Evolutionary conservation across 345 rosid genomes (phyloP), one percentile per base, ranked within the genome.

Genomic region (Gossypium stocksii): DNA sequence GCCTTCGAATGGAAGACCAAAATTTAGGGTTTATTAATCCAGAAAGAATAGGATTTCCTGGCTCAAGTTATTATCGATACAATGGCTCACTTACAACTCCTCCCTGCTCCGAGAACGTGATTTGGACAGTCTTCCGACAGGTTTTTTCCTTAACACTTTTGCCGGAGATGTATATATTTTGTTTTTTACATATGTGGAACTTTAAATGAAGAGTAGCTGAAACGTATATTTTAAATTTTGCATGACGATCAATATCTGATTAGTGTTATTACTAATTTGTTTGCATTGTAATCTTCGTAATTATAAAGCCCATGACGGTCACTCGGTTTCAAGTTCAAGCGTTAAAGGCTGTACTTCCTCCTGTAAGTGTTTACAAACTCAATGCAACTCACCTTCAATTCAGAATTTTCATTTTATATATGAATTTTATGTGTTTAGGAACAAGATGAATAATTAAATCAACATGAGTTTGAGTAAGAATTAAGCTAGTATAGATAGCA

Each of bases 51-150:
- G 80, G 77, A 56, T 84, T 82, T 49, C 83, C 86, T 2, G 83
- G 86, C 74, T 77, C 82, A 70, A 82, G 81, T 54, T 87, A 89
- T 48, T 89, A 83, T 82, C 80, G 95, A 85, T 90, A 90, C 65
- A 75, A 77, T 2, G 96, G 95, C 8, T 90, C 93, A 41, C 85
- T 90, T 19, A 87, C 93, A 8, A 49, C 34, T 78, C 92, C 97
- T 78, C 93, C 93, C 1, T 90, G 97, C 82, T 85, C 89, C 0
- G 92, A 92, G 82, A 90, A 90, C 4, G 88, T 87, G 48, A 22
- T 86, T 69, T 92, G 97, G 97, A 92, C 90, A 6, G 56, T 90
- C 19, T 70, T 77, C 23, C 71, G 76, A 58, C 78, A 70, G 89
- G 94, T 88, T 2, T 53, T 16, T n/a, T 17, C 10, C 34, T 27